Conservation (phyloP, 345 rosid species). For the Camelina sativa region DNA sequence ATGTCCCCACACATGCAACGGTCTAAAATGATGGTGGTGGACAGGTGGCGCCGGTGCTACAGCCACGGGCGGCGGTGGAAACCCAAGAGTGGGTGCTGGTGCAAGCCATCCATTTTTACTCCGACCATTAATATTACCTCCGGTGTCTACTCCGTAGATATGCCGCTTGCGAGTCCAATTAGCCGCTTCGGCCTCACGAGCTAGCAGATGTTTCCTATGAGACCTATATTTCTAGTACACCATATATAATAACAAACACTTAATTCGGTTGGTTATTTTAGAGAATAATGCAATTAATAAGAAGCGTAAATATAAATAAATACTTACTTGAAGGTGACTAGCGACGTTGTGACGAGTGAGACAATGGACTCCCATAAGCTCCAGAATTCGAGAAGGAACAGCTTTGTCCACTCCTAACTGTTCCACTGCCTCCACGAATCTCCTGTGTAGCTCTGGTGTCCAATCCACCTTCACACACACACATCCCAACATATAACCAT, state of each 20-base stretch:
- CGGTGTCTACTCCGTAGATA: conserved; percentile 55
- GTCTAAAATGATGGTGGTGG: conserved; percentile 62
- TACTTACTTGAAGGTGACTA: conserved; percentile 90
- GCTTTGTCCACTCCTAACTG: conserved; percentile 97
- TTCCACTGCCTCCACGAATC: conserved; percentile 96
- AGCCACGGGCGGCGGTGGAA: conserved; percentile 36
- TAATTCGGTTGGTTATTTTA: neutral
- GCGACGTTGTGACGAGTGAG: conserved; percentile 98
- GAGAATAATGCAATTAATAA: neutral
- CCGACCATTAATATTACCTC: conserved; percentile 40
- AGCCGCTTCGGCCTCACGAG: conserved; percentile 87
- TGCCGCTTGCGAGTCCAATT: conserved; percentile 76
- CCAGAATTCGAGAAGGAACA: conserved; percentile 91
- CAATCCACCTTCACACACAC: conserved; percentile 87
- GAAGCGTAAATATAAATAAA: neutral
- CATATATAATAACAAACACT: neutral
- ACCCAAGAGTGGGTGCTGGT: conserved; percentile 68
- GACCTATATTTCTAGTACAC: conserved; percentile 75
- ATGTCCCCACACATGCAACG: conserved; percentile 96
- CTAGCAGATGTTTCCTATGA: conserved; percentile 80
- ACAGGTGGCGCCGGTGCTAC: conserved; percentile 50
- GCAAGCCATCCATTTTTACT: conserved; percentile 56
- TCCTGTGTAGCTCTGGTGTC: conserved; percentile 94
- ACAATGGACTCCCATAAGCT: conserved; percentile 86
- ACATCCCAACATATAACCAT: conserved; percentile 17